phyloP scores from a whole-genome alignment of 148 eudicot species.

The Drosera capensis region DNA sequence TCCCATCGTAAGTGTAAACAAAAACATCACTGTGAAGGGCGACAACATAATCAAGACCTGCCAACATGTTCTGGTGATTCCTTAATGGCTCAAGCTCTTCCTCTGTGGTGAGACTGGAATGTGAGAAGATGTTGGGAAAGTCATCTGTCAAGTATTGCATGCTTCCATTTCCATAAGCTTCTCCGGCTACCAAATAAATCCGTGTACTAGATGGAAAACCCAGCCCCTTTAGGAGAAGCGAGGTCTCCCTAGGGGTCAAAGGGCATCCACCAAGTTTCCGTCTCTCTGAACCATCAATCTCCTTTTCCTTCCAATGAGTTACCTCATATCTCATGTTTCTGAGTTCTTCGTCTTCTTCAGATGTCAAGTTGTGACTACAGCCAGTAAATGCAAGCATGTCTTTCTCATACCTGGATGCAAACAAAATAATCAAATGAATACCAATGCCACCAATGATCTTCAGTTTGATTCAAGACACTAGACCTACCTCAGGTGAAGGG shows the following conservation, averaged over 20 bases:
- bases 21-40: constrained; percentile 87
- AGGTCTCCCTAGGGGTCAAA: constrained; percentile 79
- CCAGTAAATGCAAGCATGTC: constrained; percentile 99
- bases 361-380: constrained; percentile 78
- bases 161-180: constrained; percentile 90
- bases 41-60: constrained; percentile 84
- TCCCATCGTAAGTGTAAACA: constrained; percentile 91
- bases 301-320: constrained; percentile 97
- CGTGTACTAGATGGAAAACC: constrained; percentile 70
- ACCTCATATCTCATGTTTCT: constrained; percentile 73
- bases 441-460: not conserved
- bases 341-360: constrained; percentile 82
- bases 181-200: constrained; percentile 89
- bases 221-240: constrained; percentile 65
- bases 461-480: not conserved
- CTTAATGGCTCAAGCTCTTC: constrained; percentile 61
- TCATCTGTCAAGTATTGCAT: constrained; percentile 55
- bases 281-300: constrained; percentile 71
- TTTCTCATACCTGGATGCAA: constrained; percentile 70
- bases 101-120: constrained; percentile 56
- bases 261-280: constrained; percentile 92
- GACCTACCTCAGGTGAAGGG: constrained; percentile 77
- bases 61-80: constrained; percentile 93
- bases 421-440: not conserved
- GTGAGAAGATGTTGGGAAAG: constrained; percentile 74